A percentile compares a stretch with the other conserved stretches of the same genome.
Conservation (phyloP, 2,329 filamentous ascomycete genomes). For the Fusarium heterosporum region DNA sequence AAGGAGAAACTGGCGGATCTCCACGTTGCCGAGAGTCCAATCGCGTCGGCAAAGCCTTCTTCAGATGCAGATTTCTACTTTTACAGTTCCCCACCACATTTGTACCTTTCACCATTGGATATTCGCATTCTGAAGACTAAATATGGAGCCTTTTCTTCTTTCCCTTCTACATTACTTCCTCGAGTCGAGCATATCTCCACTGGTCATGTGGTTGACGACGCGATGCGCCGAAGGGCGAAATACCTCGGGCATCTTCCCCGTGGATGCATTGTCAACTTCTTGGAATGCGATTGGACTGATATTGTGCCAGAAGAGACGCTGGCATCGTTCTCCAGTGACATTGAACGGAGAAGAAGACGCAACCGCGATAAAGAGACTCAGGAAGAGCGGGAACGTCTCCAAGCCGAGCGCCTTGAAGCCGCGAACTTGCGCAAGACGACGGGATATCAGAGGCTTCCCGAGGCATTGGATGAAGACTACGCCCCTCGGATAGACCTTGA, state of each 20-base stretch:
- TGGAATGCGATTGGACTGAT: slow-evolving; percentile 96
- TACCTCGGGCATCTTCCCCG: slow-evolving; percentile 88
- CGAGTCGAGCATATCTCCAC: slow-evolving; percentile 90
- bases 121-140: slow-evolving; percentile 92
- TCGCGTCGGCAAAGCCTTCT: slow-evolving; percentile 40
- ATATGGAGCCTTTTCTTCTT: slow-evolving; percentile 83
- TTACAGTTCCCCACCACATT: slow-evolving; percentile 87
- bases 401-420: slow-evolving; percentile 84
- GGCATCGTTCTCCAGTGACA: slow-evolving; percentile 79
- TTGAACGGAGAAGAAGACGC: slow-evolving; percentile 78
- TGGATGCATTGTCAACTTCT: slow-evolving; percentile 89
- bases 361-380: slow-evolving; percentile 86
- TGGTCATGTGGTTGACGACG: slow-evolving; percentile 88
- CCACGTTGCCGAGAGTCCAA: slow-evolving; percentile 36
- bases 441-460: slow-evolving; percentile 54
- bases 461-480: slow-evolving; percentile 54
- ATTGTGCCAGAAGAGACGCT: slow-evolving; percentile 81
- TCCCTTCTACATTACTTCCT: slow-evolving; percentile 87
- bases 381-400: slow-evolving; percentile 85
- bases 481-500: slow-evolving; percentile 61
- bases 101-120: slow-evolving; percentile 90
- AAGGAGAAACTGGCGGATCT: slow-evolving; percentile 77
- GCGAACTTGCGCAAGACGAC: slow-evolving; percentile 70
- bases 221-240: slow-evolving; percentile 83
- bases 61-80: slow-evolving; percentile 77